Conservation (phyloP, 1,139 yeast genomes). For the Suhomyces guaymorum region DNA sequence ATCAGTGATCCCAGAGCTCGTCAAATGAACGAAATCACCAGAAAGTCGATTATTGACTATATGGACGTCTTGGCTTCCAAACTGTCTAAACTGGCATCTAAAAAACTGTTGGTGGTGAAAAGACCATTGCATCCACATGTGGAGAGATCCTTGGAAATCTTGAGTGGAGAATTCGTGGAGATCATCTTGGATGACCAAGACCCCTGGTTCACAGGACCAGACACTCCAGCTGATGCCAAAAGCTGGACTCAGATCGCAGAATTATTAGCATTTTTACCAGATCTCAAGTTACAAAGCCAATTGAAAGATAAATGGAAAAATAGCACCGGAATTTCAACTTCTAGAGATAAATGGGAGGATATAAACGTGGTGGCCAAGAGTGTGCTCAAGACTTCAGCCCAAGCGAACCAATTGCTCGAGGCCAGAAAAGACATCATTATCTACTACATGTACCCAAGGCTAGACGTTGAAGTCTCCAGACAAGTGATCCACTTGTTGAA, state of each 20-base stretch:
- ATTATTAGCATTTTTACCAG: conserved; percentile 64
- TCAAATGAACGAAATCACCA: conserved; percentile 63
- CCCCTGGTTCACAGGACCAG: conserved; percentile 57
- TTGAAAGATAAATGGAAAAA: conserved; percentile 51
- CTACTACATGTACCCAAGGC: conserved; percentile 81
- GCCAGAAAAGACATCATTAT: conserved; percentile 84
- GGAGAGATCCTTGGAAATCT: conserved; percentile 67
- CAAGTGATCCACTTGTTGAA: conserved; percentile 89
- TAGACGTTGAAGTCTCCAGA: conserved; percentile 90
- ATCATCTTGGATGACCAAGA: conserved; percentile 79
- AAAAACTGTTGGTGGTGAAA: conserved; percentile 54
- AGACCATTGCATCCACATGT: conserved; percentile 92
- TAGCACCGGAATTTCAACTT: conserved; percentile 25
- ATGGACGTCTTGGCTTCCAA: conserved; percentile 71
- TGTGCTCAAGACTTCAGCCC: conserved; percentile 44
- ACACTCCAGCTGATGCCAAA: conserved; percentile 37
- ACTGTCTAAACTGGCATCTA: conserved; percentile 31
- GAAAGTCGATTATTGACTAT: conserved; percentile 82
- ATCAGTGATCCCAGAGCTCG: conserved; percentile 85
- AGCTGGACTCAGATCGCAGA: conserved; percentile 50
- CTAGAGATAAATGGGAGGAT: conserved; percentile 76
- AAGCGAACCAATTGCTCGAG: conserved; percentile 53
- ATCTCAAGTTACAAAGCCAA: conserved; percentile 53
- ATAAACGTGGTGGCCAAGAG: conserved; percentile 60
- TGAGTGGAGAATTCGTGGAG: conserved; percentile 63